Conservation (phyloP, 2,329 filamentous ascomycete genomes). For the Fusarium musae region DNA sequence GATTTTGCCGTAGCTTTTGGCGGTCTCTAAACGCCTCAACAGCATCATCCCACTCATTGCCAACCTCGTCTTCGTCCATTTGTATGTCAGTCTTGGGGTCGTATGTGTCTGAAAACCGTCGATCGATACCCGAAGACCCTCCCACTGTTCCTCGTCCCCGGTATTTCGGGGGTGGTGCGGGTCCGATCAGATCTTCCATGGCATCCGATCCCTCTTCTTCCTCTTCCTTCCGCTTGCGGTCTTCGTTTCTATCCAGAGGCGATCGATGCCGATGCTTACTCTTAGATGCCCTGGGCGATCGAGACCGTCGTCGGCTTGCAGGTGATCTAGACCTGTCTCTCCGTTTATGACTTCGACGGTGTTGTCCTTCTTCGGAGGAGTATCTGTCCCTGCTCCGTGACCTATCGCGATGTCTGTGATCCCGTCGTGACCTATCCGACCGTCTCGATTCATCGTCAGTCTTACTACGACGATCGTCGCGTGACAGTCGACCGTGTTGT, state of each 20-base stretch:
- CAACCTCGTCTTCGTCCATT: conserved; percentile 57
- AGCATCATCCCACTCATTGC: conserved; percentile 81
- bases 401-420: conserved; percentile 32
- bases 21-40: conserved; percentile 83
- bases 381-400: conserved; percentile 27
- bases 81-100: conserved; percentile 67
- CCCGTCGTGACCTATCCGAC: conserved; percentile 22
- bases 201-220: conserved; percentile 69
- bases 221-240: conserved; percentile 27
- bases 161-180: conserved; percentile 65
- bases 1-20: conserved; percentile 79
- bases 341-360: conserved; percentile 28
- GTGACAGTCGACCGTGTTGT: conserved; percentile 43
- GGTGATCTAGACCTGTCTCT: conserved; percentile 45
- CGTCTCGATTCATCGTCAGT: conserved; percentile 27
- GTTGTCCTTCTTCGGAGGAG: conserved; percentile 24
- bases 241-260: conserved; percentile 27
- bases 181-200: conserved; percentile 80
- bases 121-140: conserved; percentile 76
- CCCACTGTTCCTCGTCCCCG: conserved; percentile 77
- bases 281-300: conserved; percentile 47
- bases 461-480: conserved; percentile 31
- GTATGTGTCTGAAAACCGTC: conserved; percentile 78
- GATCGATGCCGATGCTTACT: conserved; percentile 51
- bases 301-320: conserved; percentile 43